Conservation (phyloP, 2,329 filamentous ascomycete species). For the Incumbomyces delicatus region DNA sequence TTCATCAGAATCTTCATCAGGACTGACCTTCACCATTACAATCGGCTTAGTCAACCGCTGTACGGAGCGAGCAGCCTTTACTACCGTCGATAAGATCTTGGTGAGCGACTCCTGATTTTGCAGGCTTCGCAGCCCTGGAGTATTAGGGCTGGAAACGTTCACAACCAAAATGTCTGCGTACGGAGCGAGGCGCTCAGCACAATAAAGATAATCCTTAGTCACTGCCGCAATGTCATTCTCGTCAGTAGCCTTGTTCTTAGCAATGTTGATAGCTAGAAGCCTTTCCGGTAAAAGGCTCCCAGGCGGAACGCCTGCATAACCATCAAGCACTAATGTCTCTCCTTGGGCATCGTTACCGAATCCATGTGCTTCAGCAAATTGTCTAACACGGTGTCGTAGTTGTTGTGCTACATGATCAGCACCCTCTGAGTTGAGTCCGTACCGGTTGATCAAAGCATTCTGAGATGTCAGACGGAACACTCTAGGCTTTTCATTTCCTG, state of each 20-base stretch:
- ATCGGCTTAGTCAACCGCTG: conserved; percentile 62
- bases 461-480: conserved; percentile 79
- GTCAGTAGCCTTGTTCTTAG: conserved; percentile 91
- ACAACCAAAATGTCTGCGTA: conserved; percentile 97
- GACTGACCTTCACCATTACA: conserved; percentile 97
- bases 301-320: conserved; percentile 64
- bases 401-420: conserved; percentile 76
- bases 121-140: conserved; percentile 75
- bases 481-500: conserved; percentile 76
- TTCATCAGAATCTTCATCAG: conserved; percentile 77
- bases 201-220: conserved; percentile 72
- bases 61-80: conserved; percentile 61
- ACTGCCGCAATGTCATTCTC: conserved; percentile 78
- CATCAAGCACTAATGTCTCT: conserved; percentile 66
- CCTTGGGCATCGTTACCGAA: conserved; percentile 52
- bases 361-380: conserved; percentile 63
- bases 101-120: conserved; percentile 79
- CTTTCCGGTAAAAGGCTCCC: conserved; percentile 69
- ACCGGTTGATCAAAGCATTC: conserved; percentile 86
- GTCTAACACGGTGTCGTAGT: conserved; percentile 65
- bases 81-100: conserved; percentile 69
- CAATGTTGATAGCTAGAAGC: conserved; percentile 80
- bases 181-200: conserved; percentile 67
- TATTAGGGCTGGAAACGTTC: conserved; percentile 95
- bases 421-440: conserved; percentile 86